phyloP scores from a whole-genome alignment of 441 rosid species.

The Erysimum cheiri region DNA sequence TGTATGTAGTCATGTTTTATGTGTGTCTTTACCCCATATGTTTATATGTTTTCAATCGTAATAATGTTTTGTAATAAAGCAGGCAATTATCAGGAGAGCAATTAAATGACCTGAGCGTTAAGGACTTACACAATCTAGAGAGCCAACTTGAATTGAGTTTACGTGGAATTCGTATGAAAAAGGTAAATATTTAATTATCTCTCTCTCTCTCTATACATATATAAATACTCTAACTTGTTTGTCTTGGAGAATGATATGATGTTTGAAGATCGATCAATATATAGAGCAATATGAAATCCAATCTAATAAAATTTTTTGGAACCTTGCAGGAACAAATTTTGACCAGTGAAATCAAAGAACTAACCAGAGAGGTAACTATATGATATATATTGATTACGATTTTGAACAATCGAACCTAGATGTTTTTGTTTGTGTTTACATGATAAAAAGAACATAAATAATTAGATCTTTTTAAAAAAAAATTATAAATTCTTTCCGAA shows the following conservation, averaged over 20 bases:
- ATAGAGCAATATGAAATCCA: conserved; percentile 7
- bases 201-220: neutral
- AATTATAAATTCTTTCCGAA: neutral
- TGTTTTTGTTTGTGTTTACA: neutral
- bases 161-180: conserved; percentile 64
- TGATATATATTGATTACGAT: conserved; percentile 10
- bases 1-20: no score
- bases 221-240: conserved; percentile 7
- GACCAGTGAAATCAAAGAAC: conserved; percentile 76
- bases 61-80: conserved; percentile 24
- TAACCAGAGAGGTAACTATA: conserved; percentile 62
- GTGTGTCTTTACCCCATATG: no score
- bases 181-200: conserved; percentile 49
- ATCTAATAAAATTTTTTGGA: neutral
- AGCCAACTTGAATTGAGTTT: conserved; percentile 77
- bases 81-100: conserved; percentile 85
- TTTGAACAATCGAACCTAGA: neutral
- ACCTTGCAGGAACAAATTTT: conserved; percentile 66
- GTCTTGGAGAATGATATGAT: neutral
- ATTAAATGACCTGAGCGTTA: conserved; percentile 63
- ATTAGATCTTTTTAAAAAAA: neutral
- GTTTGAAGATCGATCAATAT: neutral
- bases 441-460: neutral
- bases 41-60: neutral
- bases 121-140: conserved; percentile 75